phyloP scores from a whole-genome alignment of 2,329 filamentous ascomycete species.

The Blastomyces gilchristii region DNA sequence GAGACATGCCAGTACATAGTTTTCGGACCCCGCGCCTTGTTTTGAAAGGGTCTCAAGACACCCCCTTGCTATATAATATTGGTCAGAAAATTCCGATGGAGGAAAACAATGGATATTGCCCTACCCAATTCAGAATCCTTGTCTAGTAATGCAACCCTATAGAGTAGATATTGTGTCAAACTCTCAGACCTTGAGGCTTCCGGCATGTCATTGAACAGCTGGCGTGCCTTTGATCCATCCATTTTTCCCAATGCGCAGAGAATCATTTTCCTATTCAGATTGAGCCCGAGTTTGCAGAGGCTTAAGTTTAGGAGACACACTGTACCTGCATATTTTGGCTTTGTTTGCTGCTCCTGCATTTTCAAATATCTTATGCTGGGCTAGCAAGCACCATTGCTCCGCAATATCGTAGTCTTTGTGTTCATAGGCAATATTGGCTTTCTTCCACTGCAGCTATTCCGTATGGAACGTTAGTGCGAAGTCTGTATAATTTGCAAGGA shows the following conservation, averaged over 20 bases:
- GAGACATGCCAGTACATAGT: constrained; percentile 69
- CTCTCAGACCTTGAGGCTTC: constrained; percentile 48
- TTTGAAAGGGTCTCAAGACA: constrained; percentile 54
- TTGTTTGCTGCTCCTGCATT: constrained; percentile 56
- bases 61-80: constrained; percentile 41
- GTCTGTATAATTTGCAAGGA: constrained; percentile 6
- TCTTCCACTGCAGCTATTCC: constrained; percentile 68
- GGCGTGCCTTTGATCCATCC: constrained; percentile 45
- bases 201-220: constrained; percentile 51
- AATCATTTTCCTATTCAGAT: constrained; percentile 56
- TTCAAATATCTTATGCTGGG: constrained; percentile 56
- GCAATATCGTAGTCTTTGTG: constrained; percentile 46
- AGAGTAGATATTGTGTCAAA: constrained; percentile 63
- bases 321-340: constrained; percentile 56
- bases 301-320: neutral
- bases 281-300: constrained; percentile 10
- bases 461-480: constrained; percentile 3
- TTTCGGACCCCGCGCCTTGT: constrained; percentile 44
- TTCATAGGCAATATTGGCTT: constrained; percentile 50
- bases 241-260: constrained; percentile 55
- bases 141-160: constrained; percentile 56
- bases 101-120: constrained; percentile 13
- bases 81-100: constrained; percentile 6
- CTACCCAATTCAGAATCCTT: constrained; percentile 46
- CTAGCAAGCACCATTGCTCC: constrained; percentile 61